Evolutionary conservation across 371 early-diverging fungal species (phyloP), one percentile per base, ranked within the genome.

Genomic region (Choanephora cucurbitarum): DNA sequence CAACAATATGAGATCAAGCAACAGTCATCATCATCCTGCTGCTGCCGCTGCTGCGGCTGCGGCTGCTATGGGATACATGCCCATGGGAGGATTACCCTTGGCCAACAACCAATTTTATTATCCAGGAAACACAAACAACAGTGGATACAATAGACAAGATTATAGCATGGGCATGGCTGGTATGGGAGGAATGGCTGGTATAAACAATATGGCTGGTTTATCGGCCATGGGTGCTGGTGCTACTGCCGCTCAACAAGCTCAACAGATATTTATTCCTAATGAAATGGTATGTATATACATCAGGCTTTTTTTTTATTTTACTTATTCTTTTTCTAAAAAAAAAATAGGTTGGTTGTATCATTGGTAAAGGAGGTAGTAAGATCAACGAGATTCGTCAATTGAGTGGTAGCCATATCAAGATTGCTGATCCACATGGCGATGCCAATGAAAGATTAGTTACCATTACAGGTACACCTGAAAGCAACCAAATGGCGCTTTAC

Each of bases 361-460:
- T 94, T 70, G 94, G 94, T 60, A 91, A 91, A 65, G 87, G 87
- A 1, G 94, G 94, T n/a, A 77, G 76, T 32, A 88, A 87, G 69
- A 93, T 93, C 65, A 92, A 91, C 62, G 91, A 91, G 58, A 88
- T 94, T 40, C 82, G 93, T 49, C 81, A 85, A 37, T 57, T 81
- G 47, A 86, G 88, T 47, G 91, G 93, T 21, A 87, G 89, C 50
- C 85, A 88, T 58, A 88, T 93, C 72, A 87, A 86, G 64, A 86
- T 90, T 59, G 85, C 83, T 10, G 89, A 89, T 56, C 79, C 82
- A 18, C 73, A 72, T 40, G 77, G 72, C 50, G 78, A 80, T 45
- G 65, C 73, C n/a, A 80, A 83, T 37, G 90, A 90, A 55, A 82
- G 92, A 28, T 62, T 92, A 32, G 87, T 94, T 6, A 91, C 92